Base-by-base conservation (phyloP, 2,329 filamentous ascomycete genomes). In the Penicillium thymicola region DNA sequence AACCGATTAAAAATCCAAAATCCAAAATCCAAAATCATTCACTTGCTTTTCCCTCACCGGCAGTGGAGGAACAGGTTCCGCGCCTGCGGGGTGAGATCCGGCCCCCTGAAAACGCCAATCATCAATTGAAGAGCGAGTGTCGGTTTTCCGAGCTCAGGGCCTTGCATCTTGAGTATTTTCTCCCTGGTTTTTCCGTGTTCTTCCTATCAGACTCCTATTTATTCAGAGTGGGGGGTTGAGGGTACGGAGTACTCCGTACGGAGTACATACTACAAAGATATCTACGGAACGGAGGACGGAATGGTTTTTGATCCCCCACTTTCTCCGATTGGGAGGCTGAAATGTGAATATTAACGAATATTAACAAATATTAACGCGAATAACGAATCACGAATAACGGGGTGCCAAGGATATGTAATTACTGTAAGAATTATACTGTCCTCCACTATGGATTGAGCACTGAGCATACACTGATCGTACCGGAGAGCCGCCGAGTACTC, bases 121-220 rank as follows among this genome's bases (percentile, higher is more conserved):
- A 69, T 7, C 41, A 43, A 25, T 14, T 10, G 54, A 58, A 59
- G 62, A 34, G 55, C 50, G 46, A 56, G 48, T 56, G 52, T 51
- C 13, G 5, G 36, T 56, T 60, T 69, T 67, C 70, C 68, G 58
- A 67, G 67, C 49, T 64, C 60, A 62, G 65, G 67, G 64, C 60
- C 65, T 63, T 71, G 67, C 65, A 70, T 65, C 61, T 51, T 45
- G 34, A 58, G 51, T 38, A 58, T 46, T 42, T 60, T 47, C 37
- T 59, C 57, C 60, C 59, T 63, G 59, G 7, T n/a, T 27, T 51
- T 62, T 54, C 61, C 58, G 59, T 61, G 42, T 59, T 43, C 34
- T 59, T 58, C 60, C 59, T 63, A 60, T 61, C 62, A 55, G 50
- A 52, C 36, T 38, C 37, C 25, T 36, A 30, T 42, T 41, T 57